Conservation (phyloP, 2,329 filamentous ascomycete genomes). For the Penicillium fuscoglaucum region DNA sequence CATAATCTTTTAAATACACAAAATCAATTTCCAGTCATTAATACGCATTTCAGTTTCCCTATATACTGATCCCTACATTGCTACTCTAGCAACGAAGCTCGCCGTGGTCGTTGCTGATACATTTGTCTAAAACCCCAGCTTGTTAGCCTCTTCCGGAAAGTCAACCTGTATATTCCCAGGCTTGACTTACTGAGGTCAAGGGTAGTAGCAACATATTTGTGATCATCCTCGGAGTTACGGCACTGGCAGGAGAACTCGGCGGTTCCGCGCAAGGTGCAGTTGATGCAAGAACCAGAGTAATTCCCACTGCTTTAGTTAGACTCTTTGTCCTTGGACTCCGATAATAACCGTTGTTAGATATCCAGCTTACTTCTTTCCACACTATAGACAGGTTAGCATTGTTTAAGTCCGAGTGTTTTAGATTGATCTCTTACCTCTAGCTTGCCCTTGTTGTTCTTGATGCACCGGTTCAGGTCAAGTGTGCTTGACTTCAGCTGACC, state of each 20-base stretch:
- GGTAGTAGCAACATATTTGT: no score
- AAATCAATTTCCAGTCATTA: background rate
- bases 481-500: constrained; percentile 10
- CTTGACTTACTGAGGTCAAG: no score
- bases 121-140: constrained; percentile 14
- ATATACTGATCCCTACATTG: background rate
- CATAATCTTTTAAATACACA: background rate
- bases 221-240: no score
- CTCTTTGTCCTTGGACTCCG: background rate
- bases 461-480: constrained; percentile 21
- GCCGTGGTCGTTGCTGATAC: constrained; percentile 23
- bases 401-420: background rate
- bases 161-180: no score
- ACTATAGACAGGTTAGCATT: constrained; percentile 2
- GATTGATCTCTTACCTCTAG: constrained; percentile 10
- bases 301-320: constrained; percentile 17
- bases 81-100: constrained; percentile 20
- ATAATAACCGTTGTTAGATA: background rate
- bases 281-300: constrained; percentile 20
- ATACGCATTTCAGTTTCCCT: background rate
- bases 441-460: constrained; percentile 20
- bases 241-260: constrained; percentile 1
- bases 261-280: constrained; percentile 17
- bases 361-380: constrained; percentile 20
- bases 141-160: no score